Percentiles rank a stretch among this genome's conserved stretches.
Evolutionary conservation across 2,329 filamentous ascomycete species (phyloP).

Genomic region (Claviceps paspali): DNA sequence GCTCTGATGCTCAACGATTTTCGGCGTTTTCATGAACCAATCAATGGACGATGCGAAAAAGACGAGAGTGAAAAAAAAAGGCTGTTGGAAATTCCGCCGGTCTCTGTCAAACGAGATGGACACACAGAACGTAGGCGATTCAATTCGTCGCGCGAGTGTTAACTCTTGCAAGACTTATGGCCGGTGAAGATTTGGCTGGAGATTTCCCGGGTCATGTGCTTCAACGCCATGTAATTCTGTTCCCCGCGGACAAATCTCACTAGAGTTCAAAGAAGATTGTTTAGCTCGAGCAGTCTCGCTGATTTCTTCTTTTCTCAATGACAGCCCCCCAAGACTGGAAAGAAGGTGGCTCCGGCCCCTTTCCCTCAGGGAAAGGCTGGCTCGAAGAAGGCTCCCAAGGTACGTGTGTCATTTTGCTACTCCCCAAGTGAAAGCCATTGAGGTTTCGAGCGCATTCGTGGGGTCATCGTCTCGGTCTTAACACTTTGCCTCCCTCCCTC

Average conservation of each 20-base stretch:
- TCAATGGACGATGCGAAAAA: slow-evolving; percentile 1
- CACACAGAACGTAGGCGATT: neutral
- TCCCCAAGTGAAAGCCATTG: too few species aligned
- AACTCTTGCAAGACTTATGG: neutral
- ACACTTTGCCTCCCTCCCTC: neutral
- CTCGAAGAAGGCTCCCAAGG: slow-evolving; percentile 93
- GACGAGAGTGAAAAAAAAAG: neutral
- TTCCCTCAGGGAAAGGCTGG: slow-evolving; percentile 88
- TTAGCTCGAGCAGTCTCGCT: slow-evolving; percentile 67
- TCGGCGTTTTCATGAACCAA: neutral
- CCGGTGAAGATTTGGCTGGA: slow-evolving; percentile 54
- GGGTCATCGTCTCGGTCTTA: too few species aligned
- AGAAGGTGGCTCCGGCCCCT: slow-evolving; percentile 95
- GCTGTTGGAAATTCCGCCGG: slow-evolving; percentile 21
- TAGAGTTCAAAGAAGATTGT: slow-evolving; percentile 87
- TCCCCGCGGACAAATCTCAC: slow-evolving; percentile 37
- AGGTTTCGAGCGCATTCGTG: too few species aligned
- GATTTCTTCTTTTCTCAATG: slow-evolving; percentile 99
- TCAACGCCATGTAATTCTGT: slow-evolving; percentile 33
- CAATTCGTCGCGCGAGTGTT: neutral
- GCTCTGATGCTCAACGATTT: slow-evolving; percentile 17
- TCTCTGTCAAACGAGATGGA: slow-evolving; percentile 8
- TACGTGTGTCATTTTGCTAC: slow-evolving; percentile 33
- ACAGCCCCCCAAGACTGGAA: slow-evolving; percentile 97
- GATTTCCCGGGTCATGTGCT: slow-evolving; percentile 29